Evolutionary conservation across 768 basidiomycete species (phyloP), one percentile per base, ranked within the genome.

Genomic region (Agaricus subrufescens): DNA sequence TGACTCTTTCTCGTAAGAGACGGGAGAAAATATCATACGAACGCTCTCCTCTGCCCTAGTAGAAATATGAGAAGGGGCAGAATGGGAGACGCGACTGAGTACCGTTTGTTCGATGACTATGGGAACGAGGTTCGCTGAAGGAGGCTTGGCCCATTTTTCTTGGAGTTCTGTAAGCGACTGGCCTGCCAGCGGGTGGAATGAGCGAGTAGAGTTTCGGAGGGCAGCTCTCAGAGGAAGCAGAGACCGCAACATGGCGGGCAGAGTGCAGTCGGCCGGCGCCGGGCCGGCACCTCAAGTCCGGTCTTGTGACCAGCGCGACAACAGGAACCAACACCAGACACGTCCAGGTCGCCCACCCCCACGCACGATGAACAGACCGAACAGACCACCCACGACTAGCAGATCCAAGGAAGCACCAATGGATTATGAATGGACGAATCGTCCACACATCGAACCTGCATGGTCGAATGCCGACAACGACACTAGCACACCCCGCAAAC

Each of bases 21-120:
- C 96, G 83, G 38, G 95, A 98, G 72, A 94, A 98, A 55, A 98
- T 97, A 67, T 98, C 95, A 73, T 97, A 96, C 27, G 90, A 91
- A 38, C 91, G 80, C 70, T 93, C 92, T 11, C 91, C 91, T 64
- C 91, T 81, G 46, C 88, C 89, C 89, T 91, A 61, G 34, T 34
- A 50, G 50, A 56, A n/a, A 27, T 37, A 34, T 40, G 34, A 40
- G 54, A 14, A 39, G 46, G 43, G 31, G 53, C 30, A 26, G 31
- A 2, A 30, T 15, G n/a, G n/a, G 38, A 46, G 9, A 23, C 45
- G 34, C 34, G 42, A 38, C 42, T 55, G 34, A n/a, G 45, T 42
- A 93, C 91, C 25, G 93, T 94, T 69, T 94, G 93, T 65, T 96
- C 93, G 60, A 96, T 90, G 54, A 96, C 93, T 45, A 94, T 94